These are phyloP conservation scores for Alternaria sp. DNA, from an alignment of 2,329 filamentous ascomycete species.

Conservation along the genomic window DNA sequence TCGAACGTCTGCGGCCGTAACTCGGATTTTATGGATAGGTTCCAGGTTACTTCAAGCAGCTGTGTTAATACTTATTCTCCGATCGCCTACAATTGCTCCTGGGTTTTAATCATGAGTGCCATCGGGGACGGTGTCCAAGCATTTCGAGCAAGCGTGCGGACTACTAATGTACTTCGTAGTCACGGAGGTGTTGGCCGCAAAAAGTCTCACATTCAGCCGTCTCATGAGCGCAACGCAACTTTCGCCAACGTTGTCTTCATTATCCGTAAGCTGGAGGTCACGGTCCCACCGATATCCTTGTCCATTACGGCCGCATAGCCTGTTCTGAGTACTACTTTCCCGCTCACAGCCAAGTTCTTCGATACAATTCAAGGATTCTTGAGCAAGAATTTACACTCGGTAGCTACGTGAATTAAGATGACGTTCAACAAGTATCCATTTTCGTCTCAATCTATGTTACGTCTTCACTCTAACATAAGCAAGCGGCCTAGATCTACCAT, in stretches of 20 bases:
- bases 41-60: conserved; percentile 32
- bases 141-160: not conserved
- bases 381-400: not conserved
- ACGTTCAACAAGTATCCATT: not conserved
- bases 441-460: not conserved
- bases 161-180: conserved; percentile 1
- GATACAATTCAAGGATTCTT: not conserved
- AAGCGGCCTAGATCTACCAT: not conserved
- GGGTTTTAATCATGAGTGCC: not conserved
- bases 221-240: not conserved
- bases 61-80: conserved; percentile 34
- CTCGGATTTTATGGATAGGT: conserved; percentile 37
- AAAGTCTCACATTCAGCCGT: not conserved
- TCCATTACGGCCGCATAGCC: not conserved
- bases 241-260: not conserved
- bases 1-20: conserved; percentile 22
- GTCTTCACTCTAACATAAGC: not conserved
- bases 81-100: not conserved
- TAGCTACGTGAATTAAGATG: not conserved
- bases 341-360: not conserved
- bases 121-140: not conserved
- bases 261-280: not conserved
- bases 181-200: not conserved
- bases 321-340: not conserved
- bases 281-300: not conserved